A percentile compares a stretch with the other conserved stretches of the same genome.
Conservation (phyloP, 2,329 filamentous ascomycete genomes). For the Hypomyces rosellus region DNA sequence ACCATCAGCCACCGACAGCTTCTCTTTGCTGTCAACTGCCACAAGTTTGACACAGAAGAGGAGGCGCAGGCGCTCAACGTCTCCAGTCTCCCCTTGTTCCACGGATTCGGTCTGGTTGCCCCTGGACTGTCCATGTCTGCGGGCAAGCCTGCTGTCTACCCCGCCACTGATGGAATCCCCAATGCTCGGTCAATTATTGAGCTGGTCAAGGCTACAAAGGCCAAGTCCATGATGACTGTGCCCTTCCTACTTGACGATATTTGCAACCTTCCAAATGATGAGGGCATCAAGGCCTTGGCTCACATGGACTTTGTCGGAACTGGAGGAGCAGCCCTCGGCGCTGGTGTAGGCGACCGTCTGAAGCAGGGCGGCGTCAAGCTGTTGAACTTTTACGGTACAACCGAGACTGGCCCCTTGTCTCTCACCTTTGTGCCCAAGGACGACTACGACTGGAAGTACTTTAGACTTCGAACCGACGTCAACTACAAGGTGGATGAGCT, state of each 20-base stretch:
- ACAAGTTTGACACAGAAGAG: slow-evolving; percentile 18
- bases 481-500: slow-evolving; percentile 19
- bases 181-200: slow-evolving; percentile 19
- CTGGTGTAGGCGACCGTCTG: slow-evolving; percentile 19
- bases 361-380: slow-evolving; percentile 20
- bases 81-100: slow-evolving; percentile 29
- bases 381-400: slow-evolving; percentile 30
- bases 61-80: slow-evolving; percentile 20
- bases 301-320: slow-evolving; percentile 25
- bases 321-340: slow-evolving; percentile 26
- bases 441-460: slow-evolving; percentile 26
- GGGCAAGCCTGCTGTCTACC: slow-evolving; percentile 24
- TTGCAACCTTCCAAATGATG: slow-evolving; percentile 10
- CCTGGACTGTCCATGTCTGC: slow-evolving; percentile 24
- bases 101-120: slow-evolving; percentile 27
- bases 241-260: slow-evolving; percentile 30
- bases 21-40: slow-evolving; percentile 23
- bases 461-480: slow-evolving; percentile 26
- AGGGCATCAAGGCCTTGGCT: slow-evolving; percentile 13
- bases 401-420: slow-evolving; percentile 28
- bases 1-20: slow-evolving; percentile 23
- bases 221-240: slow-evolving; percentile 27
- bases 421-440: slow-evolving; percentile 24
- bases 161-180: slow-evolving; percentile 20
- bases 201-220: slow-evolving; percentile 16